Percentiles rank a stretch among this genome's conserved stretches.
phyloP scores from a whole-genome alignment of 805 yeast species.

The Spathaspora boniae region DNA sequence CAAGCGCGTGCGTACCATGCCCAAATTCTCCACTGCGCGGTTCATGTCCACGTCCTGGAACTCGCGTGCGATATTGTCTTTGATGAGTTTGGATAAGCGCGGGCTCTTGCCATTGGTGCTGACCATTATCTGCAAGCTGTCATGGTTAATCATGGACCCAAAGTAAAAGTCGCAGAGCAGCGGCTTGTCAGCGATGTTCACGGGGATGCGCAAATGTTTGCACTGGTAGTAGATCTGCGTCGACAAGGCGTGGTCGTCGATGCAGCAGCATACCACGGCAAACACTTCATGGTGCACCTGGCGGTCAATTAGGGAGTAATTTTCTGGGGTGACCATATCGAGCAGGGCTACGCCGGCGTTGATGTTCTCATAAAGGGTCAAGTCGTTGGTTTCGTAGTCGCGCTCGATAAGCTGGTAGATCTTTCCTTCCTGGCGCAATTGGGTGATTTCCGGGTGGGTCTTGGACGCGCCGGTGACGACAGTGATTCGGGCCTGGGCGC shows the following conservation, averaged over 20 bases:
- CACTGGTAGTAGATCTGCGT: constrained; percentile 51
- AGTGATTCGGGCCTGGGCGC: constrained; percentile 68
- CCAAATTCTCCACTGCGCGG: constrained; percentile 59
- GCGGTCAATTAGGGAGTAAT: constrained; percentile 27
- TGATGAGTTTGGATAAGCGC: constrained; percentile 54
- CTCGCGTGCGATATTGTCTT: constrained; percentile 52
- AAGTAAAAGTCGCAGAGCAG: constrained; percentile 82
- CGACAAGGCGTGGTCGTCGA: constrained; percentile 65
- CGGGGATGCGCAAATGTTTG: constrained; percentile 48
- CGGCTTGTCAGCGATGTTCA: constrained; percentile 83
- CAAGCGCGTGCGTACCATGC: constrained; percentile 48
- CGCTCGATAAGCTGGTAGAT: constrained; percentile 41
- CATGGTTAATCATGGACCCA: constrained; percentile 72
- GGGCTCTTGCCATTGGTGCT: constrained; percentile 84
- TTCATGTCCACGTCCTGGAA: constrained; percentile 46
- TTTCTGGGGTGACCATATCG: constrained; percentile 11
- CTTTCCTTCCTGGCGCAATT: constrained; percentile 33
- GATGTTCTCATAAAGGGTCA: constrained; percentile 44
- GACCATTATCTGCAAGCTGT: constrained; percentile 74
- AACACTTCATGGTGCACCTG: constrained; percentile 41
- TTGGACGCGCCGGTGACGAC: constrained; percentile 47
- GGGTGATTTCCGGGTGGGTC: constrained; percentile 26
- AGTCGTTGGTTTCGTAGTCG: constrained; percentile 45
- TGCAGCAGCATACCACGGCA: constrained; percentile 68
- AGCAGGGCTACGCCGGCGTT: not conserved